These are phyloP conservation scores for Geranium rotundifolium DNA, from an alignment of 345 rosid genomes.

Conservation along the genomic window DNA sequence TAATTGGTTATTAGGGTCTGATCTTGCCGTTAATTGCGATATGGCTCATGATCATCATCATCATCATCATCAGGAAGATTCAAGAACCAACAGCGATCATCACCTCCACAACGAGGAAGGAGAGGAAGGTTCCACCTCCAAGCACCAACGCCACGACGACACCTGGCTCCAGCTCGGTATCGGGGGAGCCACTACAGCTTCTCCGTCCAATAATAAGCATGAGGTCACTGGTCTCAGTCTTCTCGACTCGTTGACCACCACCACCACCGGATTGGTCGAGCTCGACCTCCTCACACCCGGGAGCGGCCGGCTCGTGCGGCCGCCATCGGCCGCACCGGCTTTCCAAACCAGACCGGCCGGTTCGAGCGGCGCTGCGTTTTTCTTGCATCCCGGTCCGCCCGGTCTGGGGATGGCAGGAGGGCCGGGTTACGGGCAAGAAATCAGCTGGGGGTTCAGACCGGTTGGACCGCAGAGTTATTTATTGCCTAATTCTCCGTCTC, in stretches of 20 bases:
- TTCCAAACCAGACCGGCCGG: constrained; percentile 26
- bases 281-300: constrained; percentile 48
- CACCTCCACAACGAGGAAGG: constrained; percentile 29
- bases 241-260: neutral
- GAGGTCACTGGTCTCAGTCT: neutral
- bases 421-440: constrained; percentile 22
- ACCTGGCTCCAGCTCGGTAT: constrained; percentile 79
- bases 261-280: constrained; percentile 24
- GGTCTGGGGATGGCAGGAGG: too few species aligned
- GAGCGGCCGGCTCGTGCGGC: constrained; percentile 13
- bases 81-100: constrained; percentile 47
- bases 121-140: constrained; percentile 40
- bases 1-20: constrained; percentile 23
- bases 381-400: neutral
- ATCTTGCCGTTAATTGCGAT: constrained; percentile 13
- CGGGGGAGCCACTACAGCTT: constrained; percentile 38
- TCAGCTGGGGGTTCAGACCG: constrained; percentile 63
- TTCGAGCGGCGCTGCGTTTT: constrained; percentile 2
- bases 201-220: constrained; percentile 10
- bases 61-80: constrained; percentile 53
- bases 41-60: constrained; percentile 1
- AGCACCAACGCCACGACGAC: constrained; percentile 39
- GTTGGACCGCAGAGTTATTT: neutral
- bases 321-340: constrained; percentile 21
- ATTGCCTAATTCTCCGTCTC: constrained; percentile 28